Conservation (phyloP, 2,329 filamentous ascomycete species). For the Biscogniauxia marginata region DNA sequence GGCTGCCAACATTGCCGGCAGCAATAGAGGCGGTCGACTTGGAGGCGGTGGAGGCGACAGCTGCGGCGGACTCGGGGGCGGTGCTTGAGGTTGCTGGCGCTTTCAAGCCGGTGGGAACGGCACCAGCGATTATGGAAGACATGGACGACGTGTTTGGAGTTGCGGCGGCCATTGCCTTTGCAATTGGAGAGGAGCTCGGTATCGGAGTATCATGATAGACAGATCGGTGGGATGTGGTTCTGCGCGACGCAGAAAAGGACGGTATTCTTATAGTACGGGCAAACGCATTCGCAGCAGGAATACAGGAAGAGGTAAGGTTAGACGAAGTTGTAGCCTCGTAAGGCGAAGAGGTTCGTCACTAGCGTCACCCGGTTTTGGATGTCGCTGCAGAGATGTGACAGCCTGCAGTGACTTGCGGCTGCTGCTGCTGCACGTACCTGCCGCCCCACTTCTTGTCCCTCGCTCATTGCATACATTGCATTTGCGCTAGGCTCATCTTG, state of each 20-base stretch:
- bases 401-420: background rate
- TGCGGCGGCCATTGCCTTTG: slow-evolving; percentile 28
- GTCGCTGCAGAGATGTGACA: background rate
- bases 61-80: slow-evolving; percentile 24
- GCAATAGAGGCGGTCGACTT: slow-evolving; percentile 9
- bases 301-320: background rate
- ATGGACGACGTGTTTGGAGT: slow-evolving; percentile 18
- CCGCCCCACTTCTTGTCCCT: background rate
- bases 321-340: background rate
- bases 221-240: background rate
- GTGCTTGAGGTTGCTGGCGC: slow-evolving; percentile 27
- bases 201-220: slow-evolving; percentile 1
- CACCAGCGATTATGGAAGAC: slow-evolving; percentile 19
- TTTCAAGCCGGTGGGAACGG: slow-evolving; percentile 21
- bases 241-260: slow-evolving; percentile 1
- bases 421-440: background rate
- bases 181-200: background rate
- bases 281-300: slow-evolving; percentile 3
- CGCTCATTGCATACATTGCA: background rate
- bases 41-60: slow-evolving; percentile 1
- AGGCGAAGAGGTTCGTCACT: background rate
- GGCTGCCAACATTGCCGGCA: slow-evolving; percentile 10
- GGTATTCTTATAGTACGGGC: slow-evolving; percentile 3
- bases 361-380: background rate
- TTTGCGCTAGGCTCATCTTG: background rate